A percentile compares a stretch with the other conserved stretches of the same genome.
phyloP scores from a whole-genome alignment of 2,329 filamentous ascomycete genomes.

The Talaromyces sp. region DNA sequence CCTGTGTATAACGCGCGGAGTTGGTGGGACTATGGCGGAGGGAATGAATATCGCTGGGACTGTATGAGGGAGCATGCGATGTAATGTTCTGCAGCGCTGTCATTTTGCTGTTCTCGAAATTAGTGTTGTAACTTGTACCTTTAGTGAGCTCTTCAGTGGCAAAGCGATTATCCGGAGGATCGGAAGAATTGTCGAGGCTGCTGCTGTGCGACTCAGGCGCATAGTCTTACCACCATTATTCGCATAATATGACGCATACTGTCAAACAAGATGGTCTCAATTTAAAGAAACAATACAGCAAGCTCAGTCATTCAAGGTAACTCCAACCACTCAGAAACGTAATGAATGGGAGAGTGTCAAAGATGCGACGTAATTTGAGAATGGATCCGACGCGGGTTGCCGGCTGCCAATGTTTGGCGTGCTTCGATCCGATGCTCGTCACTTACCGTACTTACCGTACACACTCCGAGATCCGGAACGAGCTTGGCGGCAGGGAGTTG shows the following conservation, averaged over 20 bases:
- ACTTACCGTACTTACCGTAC: background rate
- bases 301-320: too few relatives aligned
- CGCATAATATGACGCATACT: background rate
- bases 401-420: slow-evolving; percentile 4
- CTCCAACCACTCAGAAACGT: background rate
- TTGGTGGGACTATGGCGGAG: slow-evolving; percentile 37
- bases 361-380: background rate
- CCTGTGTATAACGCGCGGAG: slow-evolving; percentile 40
- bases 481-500: background rate
- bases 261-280: too few relatives aligned
- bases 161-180: slow-evolving; percentile 7
- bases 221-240: background rate
- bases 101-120: background rate
- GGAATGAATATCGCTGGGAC: slow-evolving; percentile 16
- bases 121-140: background rate
- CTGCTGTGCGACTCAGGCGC: background rate
- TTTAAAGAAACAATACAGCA: too few relatives aligned
- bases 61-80: slow-evolving; percentile 10
- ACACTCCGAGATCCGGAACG: slow-evolving; percentile 15
- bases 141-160: background rate
- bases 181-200: background rate
- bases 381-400: background rate
- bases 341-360: background rate
- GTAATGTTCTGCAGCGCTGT: background rate
- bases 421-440: slow-evolving; percentile 17